Conservation (phyloP, 2,329 filamentous ascomycete genomes). For the Ophiostoma perfectum region DNA sequence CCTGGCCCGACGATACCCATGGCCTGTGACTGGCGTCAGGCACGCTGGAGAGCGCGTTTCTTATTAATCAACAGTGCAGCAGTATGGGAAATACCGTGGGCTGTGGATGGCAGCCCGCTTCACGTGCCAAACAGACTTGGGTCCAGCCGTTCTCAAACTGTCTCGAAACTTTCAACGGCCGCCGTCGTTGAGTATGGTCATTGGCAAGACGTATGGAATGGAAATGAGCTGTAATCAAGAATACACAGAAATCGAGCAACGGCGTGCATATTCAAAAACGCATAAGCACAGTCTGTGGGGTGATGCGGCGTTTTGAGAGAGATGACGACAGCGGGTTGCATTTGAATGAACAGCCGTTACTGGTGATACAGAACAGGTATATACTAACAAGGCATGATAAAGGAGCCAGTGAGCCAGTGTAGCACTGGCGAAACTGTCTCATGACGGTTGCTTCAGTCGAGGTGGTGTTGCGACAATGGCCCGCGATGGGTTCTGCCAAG, state of each 20-base stretch:
- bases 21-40: constrained; percentile 12
- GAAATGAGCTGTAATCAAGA: too few species aligned
- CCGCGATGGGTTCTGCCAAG: constrained; percentile 6
- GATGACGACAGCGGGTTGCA: constrained; percentile 7
- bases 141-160: too few species aligned
- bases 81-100: constrained; percentile 6
- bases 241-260: too few species aligned
- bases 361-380: not conserved
- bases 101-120: not conserved
- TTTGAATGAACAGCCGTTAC: not conserved
- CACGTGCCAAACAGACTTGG: not conserved
- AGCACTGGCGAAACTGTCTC: not conserved
- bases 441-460: not conserved
- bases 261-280: too few species aligned
- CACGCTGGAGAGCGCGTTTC: not conserved
- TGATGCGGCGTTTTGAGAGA: not conserved
- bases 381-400: not conserved
- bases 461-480: not conserved
- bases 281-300: not conserved
- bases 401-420: not conserved
- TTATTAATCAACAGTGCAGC: not conserved
- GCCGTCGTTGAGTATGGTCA: too few species aligned
- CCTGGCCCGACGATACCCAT: constrained; percentile 4
- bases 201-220: too few species aligned
- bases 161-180: not conserved